phyloP scores from a whole-genome alignment of 2,329 filamentous ascomycete species.

The Xylaria sp. region DNA sequence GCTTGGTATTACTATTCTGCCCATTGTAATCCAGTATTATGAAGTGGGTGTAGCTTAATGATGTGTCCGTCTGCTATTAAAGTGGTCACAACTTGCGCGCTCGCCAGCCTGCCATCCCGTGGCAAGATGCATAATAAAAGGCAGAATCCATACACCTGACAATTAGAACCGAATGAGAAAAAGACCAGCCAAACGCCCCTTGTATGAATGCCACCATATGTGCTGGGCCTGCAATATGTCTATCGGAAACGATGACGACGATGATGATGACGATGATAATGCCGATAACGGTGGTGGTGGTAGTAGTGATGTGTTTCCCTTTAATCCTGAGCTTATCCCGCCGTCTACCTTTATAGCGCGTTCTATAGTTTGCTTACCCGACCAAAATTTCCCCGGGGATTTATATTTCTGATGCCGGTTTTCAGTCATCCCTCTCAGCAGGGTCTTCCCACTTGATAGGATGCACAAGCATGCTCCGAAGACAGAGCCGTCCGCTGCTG shows the following conservation, averaged over 20 bases:
- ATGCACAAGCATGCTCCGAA: conserved; percentile 83
- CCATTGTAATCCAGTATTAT: conserved; percentile 1
- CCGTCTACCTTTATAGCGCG: conserved; percentile 34
- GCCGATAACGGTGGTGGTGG: neutral
- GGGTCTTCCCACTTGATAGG: conserved; percentile 77
- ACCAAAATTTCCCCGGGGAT: conserved; percentile 22
- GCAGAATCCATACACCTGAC: conserved; percentile 26
- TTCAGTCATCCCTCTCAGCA: conserved; percentile 51
- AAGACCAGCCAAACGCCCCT: conserved; percentile 40
- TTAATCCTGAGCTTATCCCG: conserved; percentile 12
- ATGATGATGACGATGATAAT: conserved; percentile 18
- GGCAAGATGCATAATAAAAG: conserved; percentile 26
- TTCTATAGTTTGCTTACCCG: conserved; percentile 39
- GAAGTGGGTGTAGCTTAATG: conserved; percentile 8
- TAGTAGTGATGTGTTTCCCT: neutral
- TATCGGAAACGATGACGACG: conserved; percentile 38
- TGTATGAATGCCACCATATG: conserved; percentile 43
- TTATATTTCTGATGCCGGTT: conserved; percentile 22
- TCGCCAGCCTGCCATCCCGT: conserved; percentile 20
- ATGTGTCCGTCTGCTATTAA: neutral
- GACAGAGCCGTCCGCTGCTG: conserved; percentile 75
- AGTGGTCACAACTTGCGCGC: conserved; percentile 16
- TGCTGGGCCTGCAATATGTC: conserved; percentile 38
- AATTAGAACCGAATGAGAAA: conserved; percentile 17
- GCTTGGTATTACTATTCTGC: conserved; percentile 1